Base-by-base conservation (phyloP, 1,284 basidiomycete genomes). In the Filobasidium uniguttulatum region DNA sequence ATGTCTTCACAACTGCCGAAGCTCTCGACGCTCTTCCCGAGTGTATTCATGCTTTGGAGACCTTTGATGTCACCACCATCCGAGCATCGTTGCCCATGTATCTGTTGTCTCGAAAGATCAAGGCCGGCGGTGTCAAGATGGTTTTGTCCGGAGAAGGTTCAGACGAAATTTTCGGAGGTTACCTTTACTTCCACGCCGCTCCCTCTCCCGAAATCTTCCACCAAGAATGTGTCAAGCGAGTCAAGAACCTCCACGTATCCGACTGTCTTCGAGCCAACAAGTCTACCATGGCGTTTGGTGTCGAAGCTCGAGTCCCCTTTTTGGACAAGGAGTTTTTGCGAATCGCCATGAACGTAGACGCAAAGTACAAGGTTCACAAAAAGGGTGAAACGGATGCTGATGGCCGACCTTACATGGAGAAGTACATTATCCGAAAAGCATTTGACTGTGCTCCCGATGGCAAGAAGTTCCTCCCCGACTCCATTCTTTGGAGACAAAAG, bases 81-180 rank as follows among this genome's bases (percentile, higher is more conserved):
- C 84, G 94, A 52, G 94, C 94, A 4, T 91, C 86, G 60, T 97
- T 93, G 5, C 93, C 94, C 15, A 72, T 72, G 69, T 70, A 70
- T 63, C 79, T 99, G 30, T 79, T 98, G 53, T 89, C 85, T 66
- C 79, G 94, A 51, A 98, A 98, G 75, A 94, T 98, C 76, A 99
- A 98, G 73, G 93, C 94, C 2, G 98, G 91, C 85, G 94, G 94
- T 57, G 94, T 99, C 57, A 99, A 99, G 75, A 99, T 99, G 94
- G 94, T 99, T 3, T 77, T 99, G 34, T 89, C 85, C 56, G 94
- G 94, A 30, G 94, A 99, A 70, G 94, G 94, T 28, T 90, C 86
- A 53, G 94, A 99, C 62, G 94, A 99, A 71, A 90, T 98, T 58
- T 81, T 96, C 49, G 94, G 94, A 69, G 88, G 90, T 14, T 99